These are phyloP conservation scores for Streptanthus diversifolius DNA, from an alignment of 345 rosid genomes.

Conservation along the genomic window DNA sequence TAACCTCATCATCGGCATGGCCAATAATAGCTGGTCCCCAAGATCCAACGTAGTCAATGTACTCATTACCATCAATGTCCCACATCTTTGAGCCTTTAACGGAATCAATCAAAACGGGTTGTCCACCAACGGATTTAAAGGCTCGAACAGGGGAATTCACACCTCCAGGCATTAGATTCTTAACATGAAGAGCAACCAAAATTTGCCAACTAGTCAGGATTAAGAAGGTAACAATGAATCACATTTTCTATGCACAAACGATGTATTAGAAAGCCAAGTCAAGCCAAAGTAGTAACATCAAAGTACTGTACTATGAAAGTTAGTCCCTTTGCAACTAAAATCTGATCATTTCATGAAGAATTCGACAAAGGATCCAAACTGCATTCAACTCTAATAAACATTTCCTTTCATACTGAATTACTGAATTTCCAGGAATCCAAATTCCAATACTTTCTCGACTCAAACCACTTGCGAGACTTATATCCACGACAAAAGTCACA, in stretches of 20 bases:
- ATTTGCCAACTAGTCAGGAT: not conserved
- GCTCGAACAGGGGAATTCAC: slow-evolving; percentile 97
- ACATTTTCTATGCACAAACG: not conserved
- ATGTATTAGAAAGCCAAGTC: not conserved
- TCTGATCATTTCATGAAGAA: slow-evolving; percentile 2
- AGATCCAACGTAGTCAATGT: slow-evolving; percentile 92
- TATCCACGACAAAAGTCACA: not conserved
- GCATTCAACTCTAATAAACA: not conserved
- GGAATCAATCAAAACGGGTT: slow-evolving; percentile 79
- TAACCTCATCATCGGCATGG: slow-evolving; percentile 90
- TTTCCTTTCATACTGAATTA: not conserved
- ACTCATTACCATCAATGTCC: slow-evolving; percentile 97
- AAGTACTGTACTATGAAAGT: not conserved
- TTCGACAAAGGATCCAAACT: not conserved
- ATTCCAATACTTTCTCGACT: not conserved
- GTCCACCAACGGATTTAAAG: slow-evolving; percentile 95
- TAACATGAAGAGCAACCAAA: not conserved
- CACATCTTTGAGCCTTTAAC: slow-evolving; percentile 91
- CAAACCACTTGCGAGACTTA: not conserved
- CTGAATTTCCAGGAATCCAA: not conserved
- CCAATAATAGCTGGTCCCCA: slow-evolving; percentile 99
- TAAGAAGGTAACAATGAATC: not conserved
- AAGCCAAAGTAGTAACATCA: not conserved
- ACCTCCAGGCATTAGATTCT: slow-evolving; percentile 98
- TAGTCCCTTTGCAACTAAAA: not conserved